Conservation (phyloP, 768 basidiomycete genomes). For the Exsudoporus frostii region DNA sequence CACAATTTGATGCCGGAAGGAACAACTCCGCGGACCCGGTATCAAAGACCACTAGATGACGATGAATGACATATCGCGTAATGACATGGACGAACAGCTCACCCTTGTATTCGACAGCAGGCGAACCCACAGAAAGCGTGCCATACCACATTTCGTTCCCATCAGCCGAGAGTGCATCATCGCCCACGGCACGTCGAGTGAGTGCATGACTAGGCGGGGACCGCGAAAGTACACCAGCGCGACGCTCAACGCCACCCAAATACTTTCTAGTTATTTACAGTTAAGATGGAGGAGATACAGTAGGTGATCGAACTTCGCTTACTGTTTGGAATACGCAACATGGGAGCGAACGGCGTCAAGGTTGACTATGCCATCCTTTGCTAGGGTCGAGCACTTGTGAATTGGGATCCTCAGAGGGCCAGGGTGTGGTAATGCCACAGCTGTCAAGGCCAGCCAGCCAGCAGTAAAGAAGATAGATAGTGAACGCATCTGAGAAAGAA, state of each 20-base stretch:
- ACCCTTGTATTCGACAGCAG: conserved; percentile 20
- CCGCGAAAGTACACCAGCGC: background rate
- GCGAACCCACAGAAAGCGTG: conserved; percentile 23
- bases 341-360: conserved; percentile 13
- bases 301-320: background rate
- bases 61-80: background rate
- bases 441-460: conserved; percentile 14
- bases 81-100: background rate
- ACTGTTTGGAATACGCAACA: conserved; percentile 12
- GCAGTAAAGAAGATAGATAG: conserved; percentile 4
- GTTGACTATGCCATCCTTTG: conserved; percentile 16
- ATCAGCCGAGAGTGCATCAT: conserved; percentile 13
- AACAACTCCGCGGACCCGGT: conserved; percentile 36
- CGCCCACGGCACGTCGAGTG: conserved; percentile 6
- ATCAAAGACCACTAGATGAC: conserved; percentile 30
- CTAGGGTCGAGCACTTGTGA: conserved; percentile 11
- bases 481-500: conserved; percentile 9
- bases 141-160: conserved; percentile 24
- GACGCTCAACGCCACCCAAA: conserved; percentile 4
- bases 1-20: conserved; percentile 29
- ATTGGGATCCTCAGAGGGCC: conserved; percentile 17
- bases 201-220: background rate
- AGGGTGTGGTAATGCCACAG: conserved; percentile 15
- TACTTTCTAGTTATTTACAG: conserved; percentile 17
- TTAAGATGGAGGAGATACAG: conserved; percentile 1